Conservation (phyloP, 345 rosid species). For the Murraya paniculata region DNA sequence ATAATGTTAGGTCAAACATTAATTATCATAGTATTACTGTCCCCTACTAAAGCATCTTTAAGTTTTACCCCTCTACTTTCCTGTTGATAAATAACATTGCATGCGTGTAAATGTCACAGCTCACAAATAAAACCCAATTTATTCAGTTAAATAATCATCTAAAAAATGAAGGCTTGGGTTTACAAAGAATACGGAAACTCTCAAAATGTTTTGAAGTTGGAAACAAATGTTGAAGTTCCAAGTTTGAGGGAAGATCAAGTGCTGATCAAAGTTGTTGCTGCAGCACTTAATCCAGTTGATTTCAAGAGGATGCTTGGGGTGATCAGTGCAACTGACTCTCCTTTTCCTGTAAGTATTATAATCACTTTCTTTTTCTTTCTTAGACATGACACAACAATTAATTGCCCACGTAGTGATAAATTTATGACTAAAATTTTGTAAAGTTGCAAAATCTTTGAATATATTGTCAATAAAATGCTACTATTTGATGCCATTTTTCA, state of each 20-base stretch:
- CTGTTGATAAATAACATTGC: too few species aligned
- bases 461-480: too few species aligned
- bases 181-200: constrained; percentile 41
- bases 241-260: constrained; percentile 47
- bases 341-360: constrained; percentile 36
- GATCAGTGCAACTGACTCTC: constrained; percentile 47
- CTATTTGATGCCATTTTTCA: too few species aligned
- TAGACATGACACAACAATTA: background rate
- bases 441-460: too few species aligned
- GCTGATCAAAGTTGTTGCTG: constrained; percentile 48
- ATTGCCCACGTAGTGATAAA: too few species aligned
- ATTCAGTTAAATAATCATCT: background rate
- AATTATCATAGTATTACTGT: too few species aligned
- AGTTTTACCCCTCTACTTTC: too few species aligned
- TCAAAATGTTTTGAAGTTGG: constrained; percentile 34
- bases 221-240: constrained; percentile 41
- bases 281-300: constrained; percentile 50
- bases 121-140: too few species aligned
- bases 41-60: too few species aligned
- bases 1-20: too few species aligned
- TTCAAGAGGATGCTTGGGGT: constrained; percentile 45
- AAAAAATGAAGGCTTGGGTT: constrained; percentile 48
- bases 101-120: too few species aligned
- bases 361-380: background rate
- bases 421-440: too few species aligned